Base-by-base conservation (phyloP, 1,284 basidiomycete genomes). In the Inonotus obliquus region DNA sequence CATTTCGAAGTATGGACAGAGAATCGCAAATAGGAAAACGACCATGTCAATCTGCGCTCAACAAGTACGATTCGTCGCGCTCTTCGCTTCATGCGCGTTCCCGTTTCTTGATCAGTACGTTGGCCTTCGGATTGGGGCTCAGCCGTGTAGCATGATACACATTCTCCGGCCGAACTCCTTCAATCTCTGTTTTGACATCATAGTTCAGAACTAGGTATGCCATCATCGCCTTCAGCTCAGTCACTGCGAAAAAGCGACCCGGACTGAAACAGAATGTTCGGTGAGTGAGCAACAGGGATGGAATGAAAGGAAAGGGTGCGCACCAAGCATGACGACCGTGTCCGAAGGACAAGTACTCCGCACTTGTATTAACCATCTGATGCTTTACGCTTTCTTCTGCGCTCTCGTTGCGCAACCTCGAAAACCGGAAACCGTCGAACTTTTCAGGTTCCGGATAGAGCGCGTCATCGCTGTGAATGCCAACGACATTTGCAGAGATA, bases 361-460 rank as follows among this genome's bases (percentile, higher is more conserved):
- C 4, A 17, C 63, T 67, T 17, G 69, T 71, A 35, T 66, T 68
- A 25, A 68, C 68, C 19, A 67, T 63, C 49, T 70, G 70, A 39
- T 70, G 63, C 44, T 66, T 69, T 17, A 29, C 27, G 13, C 48
- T 51, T 2, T 57, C 56, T 17, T 64, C 66, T 11, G 25, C 35
- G 4, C 63, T 65, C 2, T 44, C 53, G 29, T 72, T 71, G 54
- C 77, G 72, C 64, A 78, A 66, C 27, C 76, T 74, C 10, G 75
- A 70, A 57, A 76, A 77, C 9, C 76, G 71, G 61, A 71, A 76
- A 0, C 71, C 71, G 44, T 74, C 66, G 61, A 77, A 76, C 1
- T 54, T 62, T 0, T 65, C 55, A 0, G 72, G 53, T 47, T 72
- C 63, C 2, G 69, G 55, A 59, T 75, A 74, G 21, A 69, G 39